Percentiles rank a stretch among this genome's conserved stretches.
phyloP scores from a whole-genome alignment of 2,329 filamentous ascomycete genomes.

The Colletotrichum sp. region DNA sequence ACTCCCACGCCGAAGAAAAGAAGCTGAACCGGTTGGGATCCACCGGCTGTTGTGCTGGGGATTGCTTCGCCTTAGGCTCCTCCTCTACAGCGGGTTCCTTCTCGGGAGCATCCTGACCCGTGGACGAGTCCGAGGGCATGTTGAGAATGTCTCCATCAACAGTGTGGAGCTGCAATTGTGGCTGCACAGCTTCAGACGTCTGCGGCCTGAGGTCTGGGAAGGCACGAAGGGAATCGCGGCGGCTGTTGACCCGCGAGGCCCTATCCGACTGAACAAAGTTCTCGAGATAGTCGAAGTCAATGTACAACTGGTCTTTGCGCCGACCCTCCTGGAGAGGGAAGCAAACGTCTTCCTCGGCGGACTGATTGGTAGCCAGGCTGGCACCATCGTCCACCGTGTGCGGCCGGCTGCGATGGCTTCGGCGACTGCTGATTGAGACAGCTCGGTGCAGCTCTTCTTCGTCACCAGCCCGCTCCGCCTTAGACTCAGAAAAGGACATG shows the following conservation, averaged over 20 bases:
- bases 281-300: constrained; percentile 93
- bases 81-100: constrained; percentile 44
- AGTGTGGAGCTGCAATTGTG: constrained; percentile 47
- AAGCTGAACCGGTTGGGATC: constrained; percentile 90
- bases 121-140: constrained; percentile 52
- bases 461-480: constrained; percentile 38
- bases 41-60: constrained; percentile 35
- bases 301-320: constrained; percentile 75
- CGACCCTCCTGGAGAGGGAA: constrained; percentile 78
- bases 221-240: constrained; percentile 52
- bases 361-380: constrained; percentile 68
- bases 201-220: constrained; percentile 67
- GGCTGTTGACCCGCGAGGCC: constrained; percentile 53
- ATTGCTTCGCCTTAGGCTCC: constrained; percentile 32
- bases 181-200: constrained; percentile 27
- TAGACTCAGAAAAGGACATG: constrained; percentile 57
- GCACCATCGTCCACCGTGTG: constrained; percentile 66
- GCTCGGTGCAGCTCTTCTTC: constrained; percentile 70
- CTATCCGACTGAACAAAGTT: constrained; percentile 78
- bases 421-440: constrained; percentile 70
- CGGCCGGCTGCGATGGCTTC: constrained; percentile 61
- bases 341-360: constrained; percentile 86
- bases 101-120: constrained; percentile 43
- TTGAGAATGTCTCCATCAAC: constrained; percentile 62
- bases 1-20: constrained; percentile 94